Evolutionary conservation across 1,139 yeast species (phyloP), one percentile per base, ranked within the genome.

Genomic region (Magnusiomyces ingens): DNA sequence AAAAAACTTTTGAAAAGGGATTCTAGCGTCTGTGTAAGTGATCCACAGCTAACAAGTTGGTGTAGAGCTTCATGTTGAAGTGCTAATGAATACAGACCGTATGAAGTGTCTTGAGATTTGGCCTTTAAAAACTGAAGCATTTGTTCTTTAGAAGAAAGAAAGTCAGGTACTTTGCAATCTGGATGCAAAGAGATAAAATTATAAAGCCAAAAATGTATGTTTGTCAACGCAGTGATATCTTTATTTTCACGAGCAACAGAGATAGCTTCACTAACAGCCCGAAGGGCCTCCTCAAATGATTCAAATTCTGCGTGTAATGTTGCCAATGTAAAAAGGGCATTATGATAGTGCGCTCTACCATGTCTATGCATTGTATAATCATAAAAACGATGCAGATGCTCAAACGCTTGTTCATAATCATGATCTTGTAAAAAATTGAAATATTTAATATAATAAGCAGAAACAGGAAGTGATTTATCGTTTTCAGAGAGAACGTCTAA

Each of bases 191-290:
- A 80, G 64, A 87, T 75, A 59, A 86, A 86, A 58, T 83, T 79
- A 63, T 82, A 82, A 1, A 89, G 72, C 95, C 96, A 88, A 8
- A 91, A 78, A 48, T 89, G 71, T n/a, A 90, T 78, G 60, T 82
- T 84, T 15, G 89, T 85, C 43, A 90, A 72, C 18, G 95, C 87
- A 12, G 77, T 72, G 56, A 80, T 76, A 66, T 90, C 96, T 59
- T 82, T 84, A 62, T 86, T 84, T 63, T 90, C 96, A 60, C 97
- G 73, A 0, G 96, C 96, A 1, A 90, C 91, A 2, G 87, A 76
- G 2, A 90, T 85, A 0, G 97, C 94, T 64, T 90, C 97, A 59
- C 85, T 89, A 3, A 90, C 85, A 0, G 95, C 85, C 59, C 84
- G 77, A 15, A 87, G 68, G 0, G 96, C 95, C 59, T 87, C 88